Conservation (phyloP, 2,329 filamentous ascomycete species). For the Parasarocladium wereldwijsianum region DNA sequence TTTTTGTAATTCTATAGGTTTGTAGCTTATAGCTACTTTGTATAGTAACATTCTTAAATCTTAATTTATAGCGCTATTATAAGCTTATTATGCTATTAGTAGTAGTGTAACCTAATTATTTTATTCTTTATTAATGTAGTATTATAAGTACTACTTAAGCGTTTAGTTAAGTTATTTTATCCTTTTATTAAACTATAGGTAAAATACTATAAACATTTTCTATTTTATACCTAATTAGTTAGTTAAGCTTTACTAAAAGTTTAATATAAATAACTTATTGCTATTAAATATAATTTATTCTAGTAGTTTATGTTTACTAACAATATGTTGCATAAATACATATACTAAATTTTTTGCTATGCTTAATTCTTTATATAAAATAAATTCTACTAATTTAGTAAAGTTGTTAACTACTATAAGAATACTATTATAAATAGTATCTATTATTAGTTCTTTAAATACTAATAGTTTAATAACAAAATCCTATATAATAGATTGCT, state of each 20-base stretch:
- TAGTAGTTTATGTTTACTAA: slow-evolving; percentile 3
- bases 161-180: slow-evolving; percentile 3
- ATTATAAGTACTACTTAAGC: slow-evolving; percentile 4
- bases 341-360: slow-evolving; percentile 2
- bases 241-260: slow-evolving; percentile 3
- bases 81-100: no score
- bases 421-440: slow-evolving; percentile 4
- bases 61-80: background rate
- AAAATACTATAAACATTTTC: slow-evolving; percentile 5
- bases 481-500: slow-evolving; percentile 4
- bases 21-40: background rate
- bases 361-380: slow-evolving; percentile 2
- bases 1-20: background rate
- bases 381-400: slow-evolving; percentile 5
- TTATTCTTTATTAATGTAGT: slow-evolving; percentile 3
- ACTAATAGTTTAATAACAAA: slow-evolving; percentile 6
- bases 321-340: slow-evolving; percentile 1
- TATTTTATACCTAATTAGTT: slow-evolving; percentile 4
- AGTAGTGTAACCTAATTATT: background rate
- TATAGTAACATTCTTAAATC: background rate
- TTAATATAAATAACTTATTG: slow-evolving; percentile 2
- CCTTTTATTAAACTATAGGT: slow-evolving; percentile 4
- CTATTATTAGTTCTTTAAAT: slow-evolving; percentile 5
- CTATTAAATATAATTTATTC: slow-evolving; percentile 4
- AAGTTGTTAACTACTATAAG: slow-evolving; percentile 4